Percentiles rank a stretch among this genome's conserved stretches.
Conservation (phyloP, 306 rosid species). For the Acacia confusa region DNA sequence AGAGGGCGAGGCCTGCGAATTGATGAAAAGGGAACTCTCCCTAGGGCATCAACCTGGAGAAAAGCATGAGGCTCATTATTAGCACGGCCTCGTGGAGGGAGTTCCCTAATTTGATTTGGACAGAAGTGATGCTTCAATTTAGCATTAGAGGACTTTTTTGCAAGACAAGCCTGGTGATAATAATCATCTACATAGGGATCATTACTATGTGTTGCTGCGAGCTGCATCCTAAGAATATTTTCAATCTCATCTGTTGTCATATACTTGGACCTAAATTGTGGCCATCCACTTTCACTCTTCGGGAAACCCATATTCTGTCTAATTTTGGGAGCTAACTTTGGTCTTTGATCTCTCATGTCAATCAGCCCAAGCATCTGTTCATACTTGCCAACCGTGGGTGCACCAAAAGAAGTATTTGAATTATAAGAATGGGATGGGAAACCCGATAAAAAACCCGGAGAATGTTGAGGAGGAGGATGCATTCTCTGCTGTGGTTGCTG, state of each 20-base stretch:
- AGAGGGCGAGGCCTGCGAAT: slow-evolving; percentile 99
- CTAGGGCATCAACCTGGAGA: slow-evolving; percentile 99
- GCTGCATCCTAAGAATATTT: slow-evolving; percentile 89
- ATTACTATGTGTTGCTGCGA: slow-evolving; percentile 91
- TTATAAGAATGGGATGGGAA: slow-evolving; percentile 55
- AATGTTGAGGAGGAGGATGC: slow-evolving; percentile 54
- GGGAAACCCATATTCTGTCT: slow-evolving; percentile 53
- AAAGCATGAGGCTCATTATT: slow-evolving; percentile 91
- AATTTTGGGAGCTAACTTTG: slow-evolving; percentile 56
- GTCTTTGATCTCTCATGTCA: slow-evolving; percentile 82
- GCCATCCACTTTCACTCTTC: slow-evolving; percentile 72
- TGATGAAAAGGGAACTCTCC: slow-evolving; percentile 98
- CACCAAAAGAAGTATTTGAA: slow-evolving; percentile 59
- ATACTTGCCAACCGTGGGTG: slow-evolving; percentile 63
- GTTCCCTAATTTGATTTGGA: slow-evolving; percentile 88
- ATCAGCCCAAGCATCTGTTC: slow-evolving; percentile 79
- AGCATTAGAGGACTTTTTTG: slow-evolving; percentile 73
- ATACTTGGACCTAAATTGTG: slow-evolving; percentile 74
- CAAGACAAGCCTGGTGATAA: slow-evolving; percentile 90
- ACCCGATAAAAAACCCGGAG: slow-evolving; percentile 51
- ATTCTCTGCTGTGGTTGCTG: slow-evolving; percentile 60
- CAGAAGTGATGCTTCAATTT: slow-evolving; percentile 90
- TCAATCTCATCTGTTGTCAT: slow-evolving; percentile 91
- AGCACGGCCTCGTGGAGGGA: slow-evolving; percentile 75
- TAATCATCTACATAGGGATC: slow-evolving; percentile 98